Base-by-base conservation (phyloP, 306 rosid species). In the Hylodesmum podocarpum region DNA sequence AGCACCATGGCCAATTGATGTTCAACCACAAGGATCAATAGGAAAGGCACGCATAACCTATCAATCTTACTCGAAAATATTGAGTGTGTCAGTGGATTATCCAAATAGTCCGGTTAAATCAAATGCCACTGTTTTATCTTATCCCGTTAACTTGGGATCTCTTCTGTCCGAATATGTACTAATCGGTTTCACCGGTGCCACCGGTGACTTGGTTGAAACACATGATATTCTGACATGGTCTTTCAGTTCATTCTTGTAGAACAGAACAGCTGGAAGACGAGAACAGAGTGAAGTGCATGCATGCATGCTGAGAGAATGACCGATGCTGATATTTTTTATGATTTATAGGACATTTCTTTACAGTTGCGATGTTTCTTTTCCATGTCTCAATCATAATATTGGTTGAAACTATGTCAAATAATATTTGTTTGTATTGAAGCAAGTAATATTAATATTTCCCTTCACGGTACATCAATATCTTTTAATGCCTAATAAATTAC, bases 221-320 rank as follows among this genome's bases (percentile, higher is more conserved):
- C 78, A 78, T 33, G 84, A 76, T 16, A 77, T 84, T 76, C 77
- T 80, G 49, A 64, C 82, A 0, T 84, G 84, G 87, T 46, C 77
- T 63, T 83, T 70, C 21, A 4, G 0, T 8, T 64, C 82, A 1
- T 27, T 4, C 74, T 3, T 76, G 50, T 81, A 81, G 66, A 75
- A 10, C 15, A 59, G 3, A 21, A 29, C 18, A 6, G n/a, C n/a
- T n/a, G n/a, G n/a, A n/a, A n/a, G n/a, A n/a, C n/a, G n/a, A n/a
- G n/a, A n/a, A n/a, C n/a, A n/a, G n/a, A n/a, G n/a, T n/a, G n/a
- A n/a, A n/a, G n/a, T n/a, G n/a, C n/a, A n/a, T n/a, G n/a, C n/a
- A n/a, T n/a, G n/a, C n/a, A n/a, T n/a, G n/a, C n/a, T n/a, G n/a
- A n/a, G n/a, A n/a, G n/a, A n/a, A n/a, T n/a, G n/a, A n/a, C n/a